phyloP scores from a whole-genome alignment of 2,329 filamentous ascomycete species.

The Colletotrichum scovillei region DNA sequence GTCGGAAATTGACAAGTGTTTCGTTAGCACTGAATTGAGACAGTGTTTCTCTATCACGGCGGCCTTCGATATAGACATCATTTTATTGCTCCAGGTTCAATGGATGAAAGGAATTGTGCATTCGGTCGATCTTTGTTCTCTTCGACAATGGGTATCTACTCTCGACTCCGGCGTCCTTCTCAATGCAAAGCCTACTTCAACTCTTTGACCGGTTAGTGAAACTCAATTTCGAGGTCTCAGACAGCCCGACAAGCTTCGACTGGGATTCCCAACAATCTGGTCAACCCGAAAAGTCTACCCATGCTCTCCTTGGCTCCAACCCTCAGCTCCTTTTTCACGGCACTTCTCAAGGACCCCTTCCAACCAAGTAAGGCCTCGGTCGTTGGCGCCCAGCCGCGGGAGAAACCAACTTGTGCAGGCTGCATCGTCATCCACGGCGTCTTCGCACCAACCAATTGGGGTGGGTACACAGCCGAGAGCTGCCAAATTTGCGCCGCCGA shows the following conservation, averaged over 20 bases:
- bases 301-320: conserved; percentile 39
- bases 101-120: too few species aligned
- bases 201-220: background rate
- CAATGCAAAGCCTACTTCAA: background rate
- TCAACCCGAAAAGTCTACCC: conserved; percentile 41
- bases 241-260: background rate
- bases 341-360: conserved; percentile 22
- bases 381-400: background rate
- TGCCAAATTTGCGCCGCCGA: conserved; percentile 9
- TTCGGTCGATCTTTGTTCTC: too few species aligned
- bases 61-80: too few species aligned
- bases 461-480: conserved; percentile 24
- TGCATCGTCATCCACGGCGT: conserved; percentile 18
- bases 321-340: conserved; percentile 36
- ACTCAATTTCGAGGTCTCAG: background rate
- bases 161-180: too few species aligned
- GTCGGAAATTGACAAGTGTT: too few species aligned
- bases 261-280: conserved; percentile 40
- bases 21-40: too few species aligned
- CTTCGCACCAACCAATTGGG: conserved; percentile 5
- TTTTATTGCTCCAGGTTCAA: too few species aligned
- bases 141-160: background rate
- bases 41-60: too few species aligned
- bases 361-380: conserved; percentile 15
- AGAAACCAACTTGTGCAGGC: conserved; percentile 13